A percentile compares a stretch with the other conserved stretches of the same genome.
These are phyloP conservation scores for Elsinoe australis DNA, from an alignment of 2,329 filamentous ascomycete species.

Conservation along the genomic window DNA sequence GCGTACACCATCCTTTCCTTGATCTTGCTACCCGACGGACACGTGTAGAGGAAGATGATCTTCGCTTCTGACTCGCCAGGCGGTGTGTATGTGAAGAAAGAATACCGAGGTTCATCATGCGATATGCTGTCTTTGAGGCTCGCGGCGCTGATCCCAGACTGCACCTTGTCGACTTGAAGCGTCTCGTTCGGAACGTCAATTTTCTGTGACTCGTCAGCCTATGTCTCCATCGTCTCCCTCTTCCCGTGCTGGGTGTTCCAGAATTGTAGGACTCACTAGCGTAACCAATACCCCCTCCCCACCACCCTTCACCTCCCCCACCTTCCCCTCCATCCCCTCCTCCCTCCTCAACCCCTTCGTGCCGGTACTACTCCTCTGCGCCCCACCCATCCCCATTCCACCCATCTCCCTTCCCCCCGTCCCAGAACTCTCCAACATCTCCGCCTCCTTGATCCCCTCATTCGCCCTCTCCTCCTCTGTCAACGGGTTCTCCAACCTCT, in stretches of 20 bases:
- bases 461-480: conserved; percentile 70
- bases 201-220: conserved; percentile 62
- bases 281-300: conserved; percentile 49
- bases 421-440: conserved; percentile 66
- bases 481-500: conserved; percentile 54
- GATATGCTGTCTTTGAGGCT: conserved; percentile 57
- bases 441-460: conserved; percentile 64
- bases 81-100: conserved; percentile 66
- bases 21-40: conserved; percentile 63
- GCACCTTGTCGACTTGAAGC: conserved; percentile 56
- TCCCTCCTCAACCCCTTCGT: conserved; percentile 41
- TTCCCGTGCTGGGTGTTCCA: conserved; percentile 24
- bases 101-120: conserved; percentile 63
- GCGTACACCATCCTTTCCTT: conserved; percentile 83
- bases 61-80: conserved; percentile 44
- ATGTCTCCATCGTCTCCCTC: neutral
- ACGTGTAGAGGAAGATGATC: conserved; percentile 76
- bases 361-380: conserved; percentile 60
- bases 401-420: conserved; percentile 49
- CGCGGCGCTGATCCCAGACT: conserved; percentile 47
- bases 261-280: conserved; percentile 60
- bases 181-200: conserved; percentile 64
- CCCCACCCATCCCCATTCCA: conserved; percentile 49
- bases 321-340: conserved; percentile 48
- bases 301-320: conserved; percentile 52